Percentiles rank a stretch among this genome's conserved stretches.
phyloP scores from a whole-genome alignment of 352 stramenopile genomes.

The Phytopythium oedochilum region DNA sequence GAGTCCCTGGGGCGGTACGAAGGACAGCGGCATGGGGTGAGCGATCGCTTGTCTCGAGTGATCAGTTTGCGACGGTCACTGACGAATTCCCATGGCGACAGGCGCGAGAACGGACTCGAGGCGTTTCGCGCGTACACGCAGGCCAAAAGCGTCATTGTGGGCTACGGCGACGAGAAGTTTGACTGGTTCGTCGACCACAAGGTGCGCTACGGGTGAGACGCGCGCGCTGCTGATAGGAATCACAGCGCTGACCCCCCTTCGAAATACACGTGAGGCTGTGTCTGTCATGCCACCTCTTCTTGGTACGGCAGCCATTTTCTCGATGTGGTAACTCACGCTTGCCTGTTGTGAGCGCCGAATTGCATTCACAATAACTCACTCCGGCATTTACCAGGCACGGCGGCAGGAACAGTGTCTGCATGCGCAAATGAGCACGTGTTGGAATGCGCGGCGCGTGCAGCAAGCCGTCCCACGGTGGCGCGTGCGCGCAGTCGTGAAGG shows the following conservation, averaged over 20 bases:
- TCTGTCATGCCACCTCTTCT: background rate
- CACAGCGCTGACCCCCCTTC: background rate
- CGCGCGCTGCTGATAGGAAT: background rate
- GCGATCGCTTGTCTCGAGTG: background rate
- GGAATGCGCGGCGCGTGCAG: no score
- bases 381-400: no score
- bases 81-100: conserved; percentile 20
- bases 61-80: background rate
- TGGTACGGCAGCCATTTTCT: no score
- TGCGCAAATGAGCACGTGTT: no score
- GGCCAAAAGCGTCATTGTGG: conserved; percentile 66
- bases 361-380: no score
- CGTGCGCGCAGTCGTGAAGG: no score
- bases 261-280: background rate
- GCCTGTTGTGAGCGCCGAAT: no score
- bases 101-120: conserved; percentile 82
- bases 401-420: no score
- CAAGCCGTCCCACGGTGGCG: no score
- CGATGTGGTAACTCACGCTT: no score
- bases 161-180: conserved; percentile 54
- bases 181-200: conserved; percentile 71
- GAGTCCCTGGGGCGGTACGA: conserved; percentile 67
- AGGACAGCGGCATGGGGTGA: conserved; percentile 61
- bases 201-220: conserved; percentile 48
- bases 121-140: conserved; percentile 72